Base-by-base conservation (phyloP, 306 rosid genomes). In the Vachellia collinsii region DNA sequence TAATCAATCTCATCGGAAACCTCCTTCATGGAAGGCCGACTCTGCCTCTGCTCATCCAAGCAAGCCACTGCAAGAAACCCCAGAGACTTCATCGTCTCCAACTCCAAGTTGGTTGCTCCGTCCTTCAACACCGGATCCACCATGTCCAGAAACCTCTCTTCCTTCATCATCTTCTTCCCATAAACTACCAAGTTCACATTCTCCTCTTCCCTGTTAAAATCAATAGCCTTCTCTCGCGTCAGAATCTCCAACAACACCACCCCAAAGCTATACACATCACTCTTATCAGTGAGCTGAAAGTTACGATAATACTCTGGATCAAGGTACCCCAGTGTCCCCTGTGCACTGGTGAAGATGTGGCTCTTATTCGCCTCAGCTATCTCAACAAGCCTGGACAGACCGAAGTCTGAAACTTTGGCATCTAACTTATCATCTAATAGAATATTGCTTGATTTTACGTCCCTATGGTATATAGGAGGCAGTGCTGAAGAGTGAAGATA, bases 191-290 rank as follows among this genome's bases (percentile, higher is more conserved):
- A 71, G 81, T 87, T 91, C 77, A 91, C 94, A 74, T 84, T 81
- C 69, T 87, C 89, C 22, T 89, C 90, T 38, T 88, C 83, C 75
- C 92, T 82, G 10, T 50, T 87, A 62, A 91, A 91, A 80, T 91
- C 94, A 56, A 88, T 86, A 0, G 84, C 94, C 61, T 87, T 88
- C 81, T 85, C 75, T 1, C 84, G 76, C 0, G 91, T 88, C 13
- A 87, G 19, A 14, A 88, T 50, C 89, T 90, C 94, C 77, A 90
- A 70, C 56, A 86, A 42, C 51, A 90, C 93, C 23, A 88, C 91
- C 6, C 91, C 90, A 5, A 90, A 88, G 68, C 91, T 87, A 20
- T 90, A 90, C 46, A 90, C 91, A 34, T 90, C 93, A 17, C 91
- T 90, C 88, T 90, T 88, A 81, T 90, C 91, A 0, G 90, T 84